These are phyloP conservation scores for Ustulina deusta DNA, from an alignment of 2,329 filamentous ascomycete genomes.

Conservation along the genomic window DNA sequence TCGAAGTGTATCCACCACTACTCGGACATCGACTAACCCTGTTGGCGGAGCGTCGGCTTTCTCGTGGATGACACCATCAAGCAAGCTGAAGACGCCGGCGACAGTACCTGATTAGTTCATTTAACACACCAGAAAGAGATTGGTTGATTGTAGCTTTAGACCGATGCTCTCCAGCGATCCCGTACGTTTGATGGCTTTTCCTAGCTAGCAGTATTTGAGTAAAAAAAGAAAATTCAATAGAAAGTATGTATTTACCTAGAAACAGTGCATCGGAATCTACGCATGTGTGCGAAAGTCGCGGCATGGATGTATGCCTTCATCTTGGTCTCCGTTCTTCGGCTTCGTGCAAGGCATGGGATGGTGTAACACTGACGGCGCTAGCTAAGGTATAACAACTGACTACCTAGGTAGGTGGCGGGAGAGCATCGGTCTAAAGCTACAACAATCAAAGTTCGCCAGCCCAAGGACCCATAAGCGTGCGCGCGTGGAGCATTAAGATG, in stretches of 20 bases:
- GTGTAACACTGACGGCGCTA: conserved; percentile 28
- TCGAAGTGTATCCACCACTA: conserved; percentile 56
- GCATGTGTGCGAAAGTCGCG: conserved; percentile 2
- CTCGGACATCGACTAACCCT: conserved; percentile 77
- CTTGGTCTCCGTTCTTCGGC: neutral
- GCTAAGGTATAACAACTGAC: neutral
- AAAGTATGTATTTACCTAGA: conserved; percentile 23
- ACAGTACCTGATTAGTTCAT: conserved; percentile 49
- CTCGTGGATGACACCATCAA: conserved; percentile 81
- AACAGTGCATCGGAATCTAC: neutral
- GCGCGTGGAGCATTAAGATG: conserved; percentile 44
- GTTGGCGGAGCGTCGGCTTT: conserved; percentile 94
- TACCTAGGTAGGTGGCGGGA: neutral
- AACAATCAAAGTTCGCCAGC: conserved; percentile 1
- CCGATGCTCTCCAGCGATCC: conserved; percentile 15
- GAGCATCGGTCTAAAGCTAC: conserved; percentile 13
- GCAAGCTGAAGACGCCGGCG: conserved; percentile 58
- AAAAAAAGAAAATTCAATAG: conserved; percentile 36
- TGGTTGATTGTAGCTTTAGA: conserved; percentile 21
- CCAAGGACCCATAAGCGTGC: neutral
- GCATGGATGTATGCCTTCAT: conserved; percentile 1
- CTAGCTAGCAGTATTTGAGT: conserved; percentile 34
- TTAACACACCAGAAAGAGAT: neutral
- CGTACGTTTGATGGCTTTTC: conserved; percentile 26
- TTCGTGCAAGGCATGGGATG: conserved; percentile 10